Evolutionary conservation across 2,329 filamentous ascomycete species (phyloP).

Genomic region (Ceratocystis cacaofunesta): DNA sequence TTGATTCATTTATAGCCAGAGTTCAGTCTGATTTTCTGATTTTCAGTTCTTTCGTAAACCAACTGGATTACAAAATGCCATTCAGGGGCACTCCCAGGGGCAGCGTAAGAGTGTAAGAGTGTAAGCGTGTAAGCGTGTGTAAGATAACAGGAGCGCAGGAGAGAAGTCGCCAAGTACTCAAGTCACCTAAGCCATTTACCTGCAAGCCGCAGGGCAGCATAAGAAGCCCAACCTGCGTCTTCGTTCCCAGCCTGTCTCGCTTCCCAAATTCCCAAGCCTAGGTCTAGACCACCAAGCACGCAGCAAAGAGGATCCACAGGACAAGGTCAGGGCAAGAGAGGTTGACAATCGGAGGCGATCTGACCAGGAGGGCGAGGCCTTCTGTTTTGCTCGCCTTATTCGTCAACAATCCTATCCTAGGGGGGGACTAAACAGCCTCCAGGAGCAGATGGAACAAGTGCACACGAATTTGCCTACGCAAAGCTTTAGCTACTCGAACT

Average conservation of each 20-base stretch:
- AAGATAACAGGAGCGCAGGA: too few relatives aligned
- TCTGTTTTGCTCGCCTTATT: background rate
- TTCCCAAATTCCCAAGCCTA: background rate
- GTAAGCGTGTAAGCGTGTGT: too few relatives aligned
- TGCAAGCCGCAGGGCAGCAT: background rate
- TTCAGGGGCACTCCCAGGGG: conserved; percentile 5
- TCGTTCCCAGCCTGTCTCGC: background rate
- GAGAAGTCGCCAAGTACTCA: background rate
- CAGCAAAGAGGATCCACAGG: background rate
- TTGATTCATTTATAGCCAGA: background rate
- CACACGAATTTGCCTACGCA: background rate
- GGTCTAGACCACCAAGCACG: background rate
- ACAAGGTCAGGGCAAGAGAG: background rate
- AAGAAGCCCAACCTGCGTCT: background rate
- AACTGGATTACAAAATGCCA: background rate
- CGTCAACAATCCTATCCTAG: background rate
- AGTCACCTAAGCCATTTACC: background rate
- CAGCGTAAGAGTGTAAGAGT: background rate
- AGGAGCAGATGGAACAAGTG: background rate
- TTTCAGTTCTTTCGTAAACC: background rate
- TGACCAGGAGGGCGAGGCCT: background rate
- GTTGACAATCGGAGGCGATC: background rate
- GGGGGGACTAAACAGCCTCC: background rate
- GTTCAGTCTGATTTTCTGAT: background rate
- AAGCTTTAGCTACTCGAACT: background rate